Percentiles rank a stretch among this genome's conserved stretches.
Evolutionary conservation across 2,329 filamentous ascomycete genomes (phyloP).

Genomic region (Gaeumannomyces tritici): DNA sequence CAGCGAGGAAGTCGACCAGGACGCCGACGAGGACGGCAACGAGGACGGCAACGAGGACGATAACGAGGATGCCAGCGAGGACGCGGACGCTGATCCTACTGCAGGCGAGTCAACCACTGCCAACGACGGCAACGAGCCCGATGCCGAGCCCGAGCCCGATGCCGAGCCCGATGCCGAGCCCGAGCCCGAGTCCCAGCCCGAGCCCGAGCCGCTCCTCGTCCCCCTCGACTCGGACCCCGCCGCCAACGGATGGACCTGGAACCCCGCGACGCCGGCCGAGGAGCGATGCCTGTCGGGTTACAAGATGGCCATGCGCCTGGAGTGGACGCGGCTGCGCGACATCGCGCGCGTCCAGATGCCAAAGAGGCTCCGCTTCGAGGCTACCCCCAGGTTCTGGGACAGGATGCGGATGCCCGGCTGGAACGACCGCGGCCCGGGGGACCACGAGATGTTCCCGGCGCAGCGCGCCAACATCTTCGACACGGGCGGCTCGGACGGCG

Average conservation of each 20-base stretch:
- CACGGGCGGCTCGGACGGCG: neutral
- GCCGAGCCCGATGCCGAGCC: too few species aligned
- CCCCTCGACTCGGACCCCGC: neutral
- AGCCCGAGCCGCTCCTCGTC: neutral
- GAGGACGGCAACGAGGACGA: neutral
- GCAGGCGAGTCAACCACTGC: too few species aligned
- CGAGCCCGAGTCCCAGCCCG: too few species aligned
- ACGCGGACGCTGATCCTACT: too few species aligned
- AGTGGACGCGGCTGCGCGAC: neutral
- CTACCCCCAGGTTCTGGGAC: neutral
- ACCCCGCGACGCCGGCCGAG: neutral
- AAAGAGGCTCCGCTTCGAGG: neutral
- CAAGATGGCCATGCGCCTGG: too few species aligned
- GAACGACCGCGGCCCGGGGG: neutral
- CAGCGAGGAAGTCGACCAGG: neutral
- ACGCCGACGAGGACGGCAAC: neutral
- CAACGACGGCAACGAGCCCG: neutral
- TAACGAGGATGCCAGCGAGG: neutral
- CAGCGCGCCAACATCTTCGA: neutral
- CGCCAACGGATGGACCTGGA: neutral
- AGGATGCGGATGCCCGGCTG: neutral
- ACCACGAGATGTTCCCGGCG: constrained; percentile 1
- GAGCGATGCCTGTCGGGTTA: too few species aligned
- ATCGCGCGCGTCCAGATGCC: neutral
- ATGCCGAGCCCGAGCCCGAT: too few species aligned